Evolutionary conservation across 2,329 filamentous ascomycete species (phyloP).

Genomic region (Cadophora sp.): DNA sequence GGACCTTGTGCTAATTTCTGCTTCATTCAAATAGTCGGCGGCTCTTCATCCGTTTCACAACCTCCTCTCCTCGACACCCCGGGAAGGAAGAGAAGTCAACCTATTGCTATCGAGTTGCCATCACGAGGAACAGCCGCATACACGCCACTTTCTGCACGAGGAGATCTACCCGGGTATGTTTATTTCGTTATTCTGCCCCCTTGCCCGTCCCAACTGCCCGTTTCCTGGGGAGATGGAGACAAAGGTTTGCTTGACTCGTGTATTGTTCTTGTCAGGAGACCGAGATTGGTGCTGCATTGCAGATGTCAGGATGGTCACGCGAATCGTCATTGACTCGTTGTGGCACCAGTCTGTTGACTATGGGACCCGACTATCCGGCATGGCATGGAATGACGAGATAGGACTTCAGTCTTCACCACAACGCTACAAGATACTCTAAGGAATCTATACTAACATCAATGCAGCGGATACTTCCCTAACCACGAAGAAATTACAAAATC

Average conservation of each 20-base stretch:
- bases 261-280: background rate
- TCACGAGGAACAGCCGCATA: slow-evolving; percentile 52
- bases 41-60: slow-evolving; percentile 12
- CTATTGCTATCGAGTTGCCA: slow-evolving; percentile 58
- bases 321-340: slow-evolving; percentile 1
- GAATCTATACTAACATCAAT: background rate
- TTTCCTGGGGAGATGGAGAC: slow-evolving; percentile 14
- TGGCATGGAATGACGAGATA: background rate
- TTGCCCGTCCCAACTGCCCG: background rate
- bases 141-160: slow-evolving; percentile 59
- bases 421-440: background rate
- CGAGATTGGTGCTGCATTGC: background rate
- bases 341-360: background rate
- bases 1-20: slow-evolving; percentile 10
- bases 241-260: slow-evolving; percentile 10
- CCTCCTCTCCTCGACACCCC: slow-evolving; percentile 29
- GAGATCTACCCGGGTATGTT: slow-evolving; percentile 64
- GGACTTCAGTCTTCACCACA: background rate
- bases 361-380: background rate
- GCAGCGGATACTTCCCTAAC: slow-evolving; percentile 65
- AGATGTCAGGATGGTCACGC: slow-evolving; percentile 8
- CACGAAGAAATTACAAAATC: slow-evolving; percentile 58
- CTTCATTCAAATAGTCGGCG: slow-evolving; percentile 12
- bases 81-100: slow-evolving; percentile 49
- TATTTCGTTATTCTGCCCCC: background rate